Percentiles rank a stretch among this genome's conserved stretches.
These are phyloP conservation scores for Ceratocystis destructans DNA, from an alignment of 2,329 filamentous ascomycete genomes.

Conservation along the genomic window DNA sequence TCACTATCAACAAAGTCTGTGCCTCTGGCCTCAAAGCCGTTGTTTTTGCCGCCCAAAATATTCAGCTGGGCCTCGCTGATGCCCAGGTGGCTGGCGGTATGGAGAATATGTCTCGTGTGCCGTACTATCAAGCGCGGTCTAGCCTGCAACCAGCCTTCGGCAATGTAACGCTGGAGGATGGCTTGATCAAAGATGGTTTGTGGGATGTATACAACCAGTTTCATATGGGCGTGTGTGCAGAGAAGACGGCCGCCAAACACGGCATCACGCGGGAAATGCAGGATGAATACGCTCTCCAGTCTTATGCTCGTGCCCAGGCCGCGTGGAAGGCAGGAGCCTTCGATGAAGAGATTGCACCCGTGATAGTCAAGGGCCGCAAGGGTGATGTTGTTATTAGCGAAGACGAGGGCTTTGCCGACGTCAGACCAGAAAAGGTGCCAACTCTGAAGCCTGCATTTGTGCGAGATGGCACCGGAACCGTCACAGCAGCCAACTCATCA, in stretches of 20 bases:
- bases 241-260: conserved; percentile 84
- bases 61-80: conserved; percentile 78
- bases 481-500: conserved; percentile 89
- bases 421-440: conserved; percentile 75
- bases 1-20: conserved; percentile 97
- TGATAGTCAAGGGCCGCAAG: conserved; percentile 73
- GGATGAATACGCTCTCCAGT: conserved; percentile 79
- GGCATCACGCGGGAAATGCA: conserved; percentile 70
- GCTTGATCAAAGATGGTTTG: conserved; percentile 83
- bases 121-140: conserved; percentile 78
- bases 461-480: conserved; percentile 69
- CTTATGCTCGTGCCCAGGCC: conserved; percentile 77
- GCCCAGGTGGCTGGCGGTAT: conserved; percentile 89
- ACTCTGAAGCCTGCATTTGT: conserved; percentile 86
- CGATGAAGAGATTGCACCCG: conserved; percentile 77
- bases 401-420: conserved; percentile 79
- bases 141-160: conserved; percentile 75
- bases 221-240: conserved; percentile 96
- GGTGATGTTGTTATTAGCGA: conserved; percentile 64
- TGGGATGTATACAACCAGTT: conserved; percentile 95
- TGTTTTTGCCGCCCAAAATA: conserved; percentile 78
- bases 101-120: conserved; percentile 94
- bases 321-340: conserved; percentile 78
- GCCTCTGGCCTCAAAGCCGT: conserved; percentile 91
- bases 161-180: conserved; percentile 76